Evolutionary conservation across 2,329 filamentous ascomycete species (phyloP), one percentile per base, ranked within the genome.

Genomic region (Decorospora gaudefroyi): DNA sequence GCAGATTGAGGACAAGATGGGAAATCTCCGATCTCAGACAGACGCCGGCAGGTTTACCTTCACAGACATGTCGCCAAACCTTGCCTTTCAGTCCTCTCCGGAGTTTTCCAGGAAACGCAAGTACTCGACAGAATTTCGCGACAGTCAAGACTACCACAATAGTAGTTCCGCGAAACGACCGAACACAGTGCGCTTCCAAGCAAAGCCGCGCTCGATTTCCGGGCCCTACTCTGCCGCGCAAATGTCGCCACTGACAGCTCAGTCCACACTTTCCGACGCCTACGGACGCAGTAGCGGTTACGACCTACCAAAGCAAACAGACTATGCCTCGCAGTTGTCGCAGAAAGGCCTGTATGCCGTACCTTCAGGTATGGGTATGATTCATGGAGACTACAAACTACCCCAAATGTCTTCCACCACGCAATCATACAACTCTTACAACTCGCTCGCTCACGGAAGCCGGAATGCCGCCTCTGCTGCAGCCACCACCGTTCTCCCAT

Each of bases 41-140:
- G 75, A 83, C 46, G 78, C 86, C 29, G 84, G 84, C 35, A 73
- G 74, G 10, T 87, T 85, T 61, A 82, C 77, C 8, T 87, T 85
- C 55, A 75, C 78, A 41, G 78, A 81, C 48, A 64, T 69, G 64
- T 67, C 65, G 21, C 52, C 63, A 30, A 62, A 63, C 19, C 57
- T 66, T 5, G 48, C 61, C 6, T 69, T 64, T 38, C 62, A 67
- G 41, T 52, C 65, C 11, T 55, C 64, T 11, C 57, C 65, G 8
- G 62, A 62, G 3, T 52, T 59, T 9, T 42, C 53, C 4, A 61
- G 55, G 36, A 70, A 70, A 49, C 59, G 67, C 45, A 69, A 67
- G 42, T 64, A 59, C 49, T 68, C 63, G 3, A 49, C 48, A 10
- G 65, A 68, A 16, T 65, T 57, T 41, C 45, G 48, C 12, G 61